Conservation (phyloP, 306 rosid genomes). For the Casuarina cunninghamiana region DNA sequence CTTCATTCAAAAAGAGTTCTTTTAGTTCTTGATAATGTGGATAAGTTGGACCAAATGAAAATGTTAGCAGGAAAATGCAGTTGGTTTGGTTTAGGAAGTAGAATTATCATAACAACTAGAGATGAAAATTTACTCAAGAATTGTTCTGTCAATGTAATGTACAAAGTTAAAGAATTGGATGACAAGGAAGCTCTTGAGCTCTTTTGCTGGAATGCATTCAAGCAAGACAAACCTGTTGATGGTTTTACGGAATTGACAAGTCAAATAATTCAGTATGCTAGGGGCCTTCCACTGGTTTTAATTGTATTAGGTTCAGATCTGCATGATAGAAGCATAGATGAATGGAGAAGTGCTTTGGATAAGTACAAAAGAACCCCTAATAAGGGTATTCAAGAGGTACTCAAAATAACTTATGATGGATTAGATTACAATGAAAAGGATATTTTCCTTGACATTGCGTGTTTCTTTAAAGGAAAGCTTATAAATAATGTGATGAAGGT, state of each 20-base stretch:
- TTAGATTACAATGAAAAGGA: too few relatives aligned
- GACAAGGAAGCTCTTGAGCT: too few relatives aligned
- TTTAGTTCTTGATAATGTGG: background rate
- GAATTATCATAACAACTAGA: slow-evolving; percentile 32
- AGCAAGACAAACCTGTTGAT: too few relatives aligned
- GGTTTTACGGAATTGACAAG: too few relatives aligned
- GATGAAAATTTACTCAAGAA: slow-evolving; percentile 22
- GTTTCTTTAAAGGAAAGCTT: slow-evolving; percentile 30
- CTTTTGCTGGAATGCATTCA: too few relatives aligned
- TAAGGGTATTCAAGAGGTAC: slow-evolving; percentile 9
- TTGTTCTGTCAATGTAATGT: background rate
- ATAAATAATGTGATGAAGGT: slow-evolving; percentile 24
- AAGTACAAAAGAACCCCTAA: slow-evolving; percentile 16
- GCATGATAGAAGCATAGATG: background rate
- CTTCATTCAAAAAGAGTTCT: slow-evolving; percentile 28
- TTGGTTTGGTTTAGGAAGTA: too few relatives aligned
- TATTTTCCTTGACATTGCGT: slow-evolving; percentile 25
- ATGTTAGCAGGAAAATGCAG: too few relatives aligned
- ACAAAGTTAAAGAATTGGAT: slow-evolving; percentile 17
- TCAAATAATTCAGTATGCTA: too few relatives aligned
- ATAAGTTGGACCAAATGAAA: too few relatives aligned
- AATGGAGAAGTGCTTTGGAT: slow-evolving; percentile 35
- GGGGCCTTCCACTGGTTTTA: too few relatives aligned
- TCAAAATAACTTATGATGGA: too few relatives aligned
- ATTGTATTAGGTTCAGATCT: too few relatives aligned